Conservation (phyloP, 2,329 filamentous ascomycete species). For the Arthrobotrys entomopaga region DNA sequence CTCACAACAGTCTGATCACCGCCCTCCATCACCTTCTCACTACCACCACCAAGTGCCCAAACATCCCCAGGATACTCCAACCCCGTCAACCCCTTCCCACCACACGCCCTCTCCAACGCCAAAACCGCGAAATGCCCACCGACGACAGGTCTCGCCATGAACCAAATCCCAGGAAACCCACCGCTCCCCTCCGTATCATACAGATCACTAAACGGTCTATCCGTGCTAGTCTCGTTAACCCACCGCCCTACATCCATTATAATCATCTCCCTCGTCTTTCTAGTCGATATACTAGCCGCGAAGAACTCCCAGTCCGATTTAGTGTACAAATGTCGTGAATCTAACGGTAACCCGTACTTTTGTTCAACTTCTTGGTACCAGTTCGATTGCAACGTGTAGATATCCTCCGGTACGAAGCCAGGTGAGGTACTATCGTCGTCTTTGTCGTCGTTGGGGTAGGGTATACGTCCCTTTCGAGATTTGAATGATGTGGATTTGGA, state of each 20-base stretch:
- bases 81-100: slow-evolving; percentile 72
- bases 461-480: not conserved
- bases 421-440: not conserved
- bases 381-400: slow-evolving; percentile 81
- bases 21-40: not conserved
- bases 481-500: slow-evolving; percentile 22
- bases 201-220: slow-evolving; percentile 81
- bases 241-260: slow-evolving; percentile 78
- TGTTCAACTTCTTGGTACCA: slow-evolving; percentile 85
- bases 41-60: slow-evolving; percentile 29
- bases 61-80: slow-evolving; percentile 63
- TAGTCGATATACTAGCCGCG: slow-evolving; percentile 79
- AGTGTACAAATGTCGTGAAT: slow-evolving; percentile 82
- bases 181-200: slow-evolving; percentile 83
- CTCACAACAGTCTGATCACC: not conserved
- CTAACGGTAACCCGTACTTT: slow-evolving; percentile 82
- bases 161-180: slow-evolving; percentile 77
- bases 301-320: slow-evolving; percentile 95
- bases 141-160: slow-evolving; percentile 84
- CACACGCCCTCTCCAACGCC: slow-evolving; percentile 82
- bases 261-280: slow-evolving; percentile 75
- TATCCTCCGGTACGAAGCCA: slow-evolving; percentile 74
- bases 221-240: slow-evolving; percentile 83
- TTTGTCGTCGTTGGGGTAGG: not conserved
- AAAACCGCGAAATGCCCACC: slow-evolving; percentile 88